Base-by-base conservation (phyloP, 768 basidiomycete genomes). In the Hortiboletus flavorubellus region DNA sequence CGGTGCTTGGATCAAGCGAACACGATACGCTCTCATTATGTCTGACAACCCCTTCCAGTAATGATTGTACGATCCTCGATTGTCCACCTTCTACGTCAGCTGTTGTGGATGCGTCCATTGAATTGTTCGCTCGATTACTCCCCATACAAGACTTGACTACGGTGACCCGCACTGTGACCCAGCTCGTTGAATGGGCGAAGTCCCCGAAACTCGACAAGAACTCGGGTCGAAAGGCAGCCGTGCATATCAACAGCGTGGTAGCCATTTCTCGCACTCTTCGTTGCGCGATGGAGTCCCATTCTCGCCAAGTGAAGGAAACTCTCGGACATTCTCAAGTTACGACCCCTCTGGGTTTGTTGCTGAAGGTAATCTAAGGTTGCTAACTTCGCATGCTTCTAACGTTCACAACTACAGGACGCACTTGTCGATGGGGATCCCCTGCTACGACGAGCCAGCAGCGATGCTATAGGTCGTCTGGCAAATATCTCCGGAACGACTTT, bases 161-260 rank as follows among this genome's bases (percentile, higher is more conserved):
- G 0, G 81, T 80, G 10, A 73, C 77, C 2, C 81, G 81, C 23
- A 76, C 78, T 12, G 72, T 90, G 26, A 76, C 74, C 0, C 79
- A 83, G 55, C 75, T 93, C 31, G 64, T 87, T 5, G 87, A 89
- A 34, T 83, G 77, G 18, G 79, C 83, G 2, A 79, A 80, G 18
- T 93, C 93, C 1, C 75, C 82, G 2, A 93, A 89, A 66, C 77
- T 93, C 11, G 95, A 98, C 46, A 87, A 83, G 70, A 98, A 97
- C 65, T 78, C 84, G 0, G 95, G 94, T 0, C 77, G 96, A 18
- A 91, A 86, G 65, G 84, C 89, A 8, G 95, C 96, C 0, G 86
- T 94, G 0, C 73, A 83, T 5, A 79, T 93, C 58, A 98, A 98
- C 68, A 82, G 87, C 8, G 77, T 86, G 2, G 79, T 90, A 9